phyloP scores from a whole-genome alignment of 768 basidiomycete species.

The Trametes punicea region DNA sequence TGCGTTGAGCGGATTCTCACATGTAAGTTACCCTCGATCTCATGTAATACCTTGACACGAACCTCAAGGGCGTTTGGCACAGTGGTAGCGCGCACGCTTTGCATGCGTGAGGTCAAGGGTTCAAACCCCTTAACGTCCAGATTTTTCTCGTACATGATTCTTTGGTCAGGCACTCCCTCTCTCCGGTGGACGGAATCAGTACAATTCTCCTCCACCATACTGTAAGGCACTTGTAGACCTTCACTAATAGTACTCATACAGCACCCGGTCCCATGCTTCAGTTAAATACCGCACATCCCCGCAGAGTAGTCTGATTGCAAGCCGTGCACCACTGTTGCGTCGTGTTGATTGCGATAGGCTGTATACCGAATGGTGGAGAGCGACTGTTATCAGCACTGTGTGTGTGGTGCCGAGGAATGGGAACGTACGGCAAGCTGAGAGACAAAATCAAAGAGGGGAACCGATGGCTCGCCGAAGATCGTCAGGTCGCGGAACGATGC shows the following conservation, averaged over 20 bases:
- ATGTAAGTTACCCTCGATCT: no score
- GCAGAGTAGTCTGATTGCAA: constrained; percentile 52
- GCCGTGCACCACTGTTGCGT: constrained; percentile 54
- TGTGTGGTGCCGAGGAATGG: no score
- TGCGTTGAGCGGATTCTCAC: no score
- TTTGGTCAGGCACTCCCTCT: background rate
- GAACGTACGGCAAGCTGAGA: constrained; percentile 24
- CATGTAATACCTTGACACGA: background rate
- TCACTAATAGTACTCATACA: background rate
- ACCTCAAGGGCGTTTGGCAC: constrained; percentile 32
- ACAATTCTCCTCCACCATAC: background rate
- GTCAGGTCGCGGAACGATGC: constrained; percentile 42
- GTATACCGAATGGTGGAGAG: background rate
- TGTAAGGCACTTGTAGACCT: no score
- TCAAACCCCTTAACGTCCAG: constrained; percentile 32
- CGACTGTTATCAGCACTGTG: no score
- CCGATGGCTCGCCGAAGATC: constrained; percentile 27
- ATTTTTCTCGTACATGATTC: constrained; percentile 10
- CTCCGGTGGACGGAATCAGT: no score
- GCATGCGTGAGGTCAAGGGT: constrained; percentile 34
- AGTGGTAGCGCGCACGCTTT: constrained; percentile 36
- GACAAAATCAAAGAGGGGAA: constrained; percentile 48
- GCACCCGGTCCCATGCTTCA: background rate
- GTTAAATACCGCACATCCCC: constrained; percentile 43
- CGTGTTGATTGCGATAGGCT: constrained; percentile 48